Evolutionary conservation across 2,329 filamentous ascomycete genomes (phyloP).

Genomic region (Trichoderma lentiforme): DNA sequence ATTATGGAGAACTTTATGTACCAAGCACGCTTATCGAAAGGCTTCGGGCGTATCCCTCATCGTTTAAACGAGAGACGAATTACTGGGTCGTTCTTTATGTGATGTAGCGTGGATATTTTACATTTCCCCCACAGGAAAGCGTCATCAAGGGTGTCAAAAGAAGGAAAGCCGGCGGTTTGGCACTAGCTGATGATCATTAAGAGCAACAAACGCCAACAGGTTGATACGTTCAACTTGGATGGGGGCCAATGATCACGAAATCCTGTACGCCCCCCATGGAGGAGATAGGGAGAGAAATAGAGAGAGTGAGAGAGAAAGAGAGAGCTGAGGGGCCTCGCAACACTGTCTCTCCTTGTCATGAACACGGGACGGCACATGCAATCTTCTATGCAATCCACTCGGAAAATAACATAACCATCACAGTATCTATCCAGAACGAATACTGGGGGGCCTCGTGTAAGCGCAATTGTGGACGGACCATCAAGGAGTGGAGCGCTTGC

Average conservation of each 20-base stretch:
- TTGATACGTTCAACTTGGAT: background rate
- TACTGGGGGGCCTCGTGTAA: constrained; percentile 16
- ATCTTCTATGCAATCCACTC: constrained; percentile 1
- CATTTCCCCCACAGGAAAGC: background rate
- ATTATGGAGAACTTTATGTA: background rate
- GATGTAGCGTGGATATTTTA: background rate
- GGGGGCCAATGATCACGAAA: background rate
- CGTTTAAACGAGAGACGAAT: background rate
- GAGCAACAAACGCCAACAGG: background rate
- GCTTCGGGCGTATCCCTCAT: background rate
- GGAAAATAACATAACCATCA: background rate
- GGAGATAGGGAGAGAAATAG: background rate
- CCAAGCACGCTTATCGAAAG: background rate
- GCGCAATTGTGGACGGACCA: constrained; percentile 14
- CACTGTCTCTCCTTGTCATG: background rate
- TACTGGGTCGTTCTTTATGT: background rate
- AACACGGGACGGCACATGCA: background rate
- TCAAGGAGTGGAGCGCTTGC: constrained; percentile 9
- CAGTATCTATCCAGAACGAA: background rate
- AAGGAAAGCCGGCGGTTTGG: background rate
- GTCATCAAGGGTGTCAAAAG: background rate
- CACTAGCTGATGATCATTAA: background rate
- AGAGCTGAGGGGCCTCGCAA: background rate
- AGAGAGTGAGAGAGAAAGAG: background rate
- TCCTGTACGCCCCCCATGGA: background rate